Evolutionary conservation across 176 grass and related monocot species (phyloP).

Genomic region (Otatea glauca): DNA sequence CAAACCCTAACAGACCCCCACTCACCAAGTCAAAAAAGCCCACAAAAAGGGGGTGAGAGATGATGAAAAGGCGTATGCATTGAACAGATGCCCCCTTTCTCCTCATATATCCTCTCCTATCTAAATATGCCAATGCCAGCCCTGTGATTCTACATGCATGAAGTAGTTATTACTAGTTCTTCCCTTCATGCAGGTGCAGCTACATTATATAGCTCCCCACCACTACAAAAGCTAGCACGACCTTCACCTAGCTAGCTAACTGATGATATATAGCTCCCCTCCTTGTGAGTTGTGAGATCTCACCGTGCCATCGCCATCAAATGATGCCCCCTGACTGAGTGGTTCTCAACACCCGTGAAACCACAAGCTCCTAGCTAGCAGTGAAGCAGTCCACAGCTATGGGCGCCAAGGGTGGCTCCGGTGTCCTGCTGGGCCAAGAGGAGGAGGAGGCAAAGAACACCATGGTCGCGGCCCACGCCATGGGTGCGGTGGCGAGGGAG

Average conservation of each 20-base stretch:
- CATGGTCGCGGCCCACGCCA: constrained; percentile 36
- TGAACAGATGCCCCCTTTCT: constrained; percentile 34
- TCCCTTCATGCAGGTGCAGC: constrained; percentile 19
- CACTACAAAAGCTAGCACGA: neutral
- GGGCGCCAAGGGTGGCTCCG: constrained; percentile 26
- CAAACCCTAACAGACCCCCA: constrained; percentile 34
- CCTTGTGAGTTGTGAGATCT: neutral
- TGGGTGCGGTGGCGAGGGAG: constrained; percentile 50
- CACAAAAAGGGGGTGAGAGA: neutral
- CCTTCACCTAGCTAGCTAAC: neutral
- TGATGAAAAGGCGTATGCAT: constrained; percentile 29
- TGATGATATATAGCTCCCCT: neutral
- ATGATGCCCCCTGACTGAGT: constrained; percentile 11
- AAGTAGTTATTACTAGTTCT: constrained; percentile 5
- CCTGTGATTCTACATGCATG: constrained; percentile 26
- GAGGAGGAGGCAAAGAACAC: constrained; percentile 30
- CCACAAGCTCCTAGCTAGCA: neutral
- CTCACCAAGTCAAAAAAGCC: constrained; percentile 44
- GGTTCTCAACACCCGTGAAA: neutral
- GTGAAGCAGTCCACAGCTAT: constrained; percentile 24
- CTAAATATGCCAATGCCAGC: neutral
- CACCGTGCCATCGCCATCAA: constrained; percentile 38
- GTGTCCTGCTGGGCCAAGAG: constrained; percentile 38
- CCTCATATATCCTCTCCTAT: neutral
- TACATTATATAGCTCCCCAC: neutral